Evolutionary conservation across 345 rosid genomes (phyloP).

Genomic region (Geranium rotundifolium): DNA sequence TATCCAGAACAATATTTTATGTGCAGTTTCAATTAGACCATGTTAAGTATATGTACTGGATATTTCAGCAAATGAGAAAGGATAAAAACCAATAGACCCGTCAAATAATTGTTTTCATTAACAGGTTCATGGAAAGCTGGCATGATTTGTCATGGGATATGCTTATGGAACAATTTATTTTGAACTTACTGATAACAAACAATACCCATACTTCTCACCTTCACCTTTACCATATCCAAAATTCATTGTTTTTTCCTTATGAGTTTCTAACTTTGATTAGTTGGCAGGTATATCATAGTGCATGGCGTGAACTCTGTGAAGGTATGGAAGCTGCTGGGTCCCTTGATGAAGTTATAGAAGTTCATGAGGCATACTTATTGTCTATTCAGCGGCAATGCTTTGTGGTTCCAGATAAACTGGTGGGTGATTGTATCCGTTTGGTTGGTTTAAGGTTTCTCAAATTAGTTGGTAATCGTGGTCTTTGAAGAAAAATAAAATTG

Average conservation of each 20-base stretch:
- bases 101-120: too few species aligned
- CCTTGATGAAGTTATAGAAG: conserved; percentile 90
- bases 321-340: conserved; percentile 85
- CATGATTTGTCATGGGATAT: too few species aligned
- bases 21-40: too few species aligned
- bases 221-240: background rate
- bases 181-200: background rate
- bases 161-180: too few species aligned
- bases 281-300: conserved; percentile 87
- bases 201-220: background rate
- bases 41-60: too few species aligned
- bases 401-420: conserved; percentile 95
- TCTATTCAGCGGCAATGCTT: conserved; percentile 96
- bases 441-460: conserved; percentile 2
- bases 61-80: too few species aligned
- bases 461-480: background rate
- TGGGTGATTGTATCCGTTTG: conserved; percentile 13
- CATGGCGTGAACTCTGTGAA: conserved; percentile 93
- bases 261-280: conserved; percentile 15
- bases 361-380: conserved; percentile 80
- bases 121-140: too few species aligned
- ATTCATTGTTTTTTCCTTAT: background rate
- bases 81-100: too few species aligned
- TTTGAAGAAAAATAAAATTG: background rate
- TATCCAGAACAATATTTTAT: background rate